phyloP scores from a whole-genome alignment of 345 rosid genomes.

The Fremontodendron californicum region DNA sequence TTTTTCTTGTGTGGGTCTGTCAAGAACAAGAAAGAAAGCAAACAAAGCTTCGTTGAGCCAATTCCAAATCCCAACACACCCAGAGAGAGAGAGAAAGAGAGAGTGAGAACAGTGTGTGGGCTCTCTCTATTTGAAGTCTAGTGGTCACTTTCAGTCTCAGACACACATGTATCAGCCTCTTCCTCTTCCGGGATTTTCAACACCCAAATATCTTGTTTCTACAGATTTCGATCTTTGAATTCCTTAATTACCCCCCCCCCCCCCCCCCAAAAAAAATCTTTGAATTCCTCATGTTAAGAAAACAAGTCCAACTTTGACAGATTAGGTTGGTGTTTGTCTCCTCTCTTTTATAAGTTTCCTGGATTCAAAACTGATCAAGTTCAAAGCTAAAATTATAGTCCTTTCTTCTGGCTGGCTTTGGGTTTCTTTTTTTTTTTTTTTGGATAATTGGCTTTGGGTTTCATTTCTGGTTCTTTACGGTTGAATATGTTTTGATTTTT shows the following conservation, averaged over 20 bases:
- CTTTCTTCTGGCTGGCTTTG: no score
- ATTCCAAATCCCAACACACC: not conserved
- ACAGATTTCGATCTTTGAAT: not conserved
- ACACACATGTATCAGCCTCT: constrained; percentile 13
- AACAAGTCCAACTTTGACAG: not conserved
- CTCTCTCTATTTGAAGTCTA: constrained; percentile 16
- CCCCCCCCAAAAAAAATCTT: no score
- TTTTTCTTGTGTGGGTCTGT: not conserved
- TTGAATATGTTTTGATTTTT: not conserved
- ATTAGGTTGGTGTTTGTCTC: not conserved
- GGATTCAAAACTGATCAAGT: not conserved
- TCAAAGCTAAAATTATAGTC: not conserved
- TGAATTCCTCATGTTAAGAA: not conserved
- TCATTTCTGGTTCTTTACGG: no score
- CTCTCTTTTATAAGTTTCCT: not conserved
- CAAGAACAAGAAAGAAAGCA: not conserved
- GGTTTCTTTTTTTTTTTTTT: not conserved
- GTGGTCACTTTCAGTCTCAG: constrained; percentile 38
- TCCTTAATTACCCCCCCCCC: no score
- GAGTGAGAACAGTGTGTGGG: not conserved
- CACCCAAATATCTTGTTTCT: not conserved
- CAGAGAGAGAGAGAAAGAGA: not conserved
- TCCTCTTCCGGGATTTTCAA: not conserved
- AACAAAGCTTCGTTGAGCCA: not conserved
- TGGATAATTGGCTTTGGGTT: no score